Evolutionary conservation across 495 filamentous ascomycete species (phyloP), one percentile per base, ranked within the genome.

Genomic region (Extremus antarcticus): DNA sequence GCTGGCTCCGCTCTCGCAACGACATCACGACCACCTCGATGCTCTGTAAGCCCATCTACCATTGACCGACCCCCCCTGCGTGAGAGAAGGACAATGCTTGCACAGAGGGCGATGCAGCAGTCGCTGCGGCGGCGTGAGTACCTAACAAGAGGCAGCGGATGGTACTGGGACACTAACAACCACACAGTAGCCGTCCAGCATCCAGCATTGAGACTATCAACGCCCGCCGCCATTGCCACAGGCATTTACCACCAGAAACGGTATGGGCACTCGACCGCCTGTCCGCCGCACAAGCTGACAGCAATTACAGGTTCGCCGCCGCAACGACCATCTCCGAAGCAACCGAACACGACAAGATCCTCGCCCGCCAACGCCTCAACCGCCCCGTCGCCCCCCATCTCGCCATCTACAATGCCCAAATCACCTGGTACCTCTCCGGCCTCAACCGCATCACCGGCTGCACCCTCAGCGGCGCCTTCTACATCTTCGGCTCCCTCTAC

Each of bases 331-430:
- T 77, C 63, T 70, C 80, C 39, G 86, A 85, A 25, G 68, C 23
- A 82, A 52, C 71, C 58, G 83, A 87, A 61, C 78, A 73, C 51
- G 70, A 77, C 68, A 64, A 80, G 59, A 83, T 96, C 74, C 90
- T 97, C 68, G 80, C 77, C 59, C 72, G 80, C 59, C 92, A 99
- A 72, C 92, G 92, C 61, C 82, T 84, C 54, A 66, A 74, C 63
- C 94, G 92, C 47, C 92, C 92, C 61, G 78, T 94, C 56, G 76
- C 88, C 38, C 92, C 92, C 43, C 91, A 99, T 68, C 81, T 99
- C 51, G 64, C 70, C 56, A 90, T 94, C 79, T 99, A 97, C 80
- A 76, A 80, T 61, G 84, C 85, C 57, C 85, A 87, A 72, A 84
- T 97, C 65, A 90, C 90, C 52, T 95, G 86, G 86, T 83, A 85